A percentile compares a stretch with the other conserved stretches of the same genome.
These are phyloP conservation scores for Haplosporangium gracile DNA, from an alignment of 192 early-diverging fungal species.

Conservation along the genomic window DNA sequence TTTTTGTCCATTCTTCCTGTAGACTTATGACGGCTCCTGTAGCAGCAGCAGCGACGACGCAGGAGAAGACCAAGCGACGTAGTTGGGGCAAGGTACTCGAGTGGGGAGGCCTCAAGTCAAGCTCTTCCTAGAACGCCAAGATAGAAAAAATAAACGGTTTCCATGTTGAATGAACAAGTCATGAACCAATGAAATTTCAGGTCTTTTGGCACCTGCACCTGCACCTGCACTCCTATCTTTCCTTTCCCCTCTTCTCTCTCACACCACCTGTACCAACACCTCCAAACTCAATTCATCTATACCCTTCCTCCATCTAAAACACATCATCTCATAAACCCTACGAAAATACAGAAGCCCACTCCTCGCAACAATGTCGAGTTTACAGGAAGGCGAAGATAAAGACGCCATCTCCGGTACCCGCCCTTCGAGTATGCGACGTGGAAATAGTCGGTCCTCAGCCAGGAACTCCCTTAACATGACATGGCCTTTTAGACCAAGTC, in stretches of 20 bases:
- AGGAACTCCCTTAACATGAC: constrained; percentile 39
- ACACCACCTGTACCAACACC: background rate
- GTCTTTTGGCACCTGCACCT: too few relatives aligned
- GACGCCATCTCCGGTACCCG: constrained; percentile 43
- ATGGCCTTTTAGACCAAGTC: constrained; percentile 35
- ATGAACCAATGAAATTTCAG: too few relatives aligned
- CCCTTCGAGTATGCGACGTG: constrained; percentile 23
- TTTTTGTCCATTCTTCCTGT: background rate
- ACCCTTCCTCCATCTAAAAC: background rate
- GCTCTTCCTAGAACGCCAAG: background rate
- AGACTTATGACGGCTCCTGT: constrained; percentile 52
- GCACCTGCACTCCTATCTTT: too few relatives aligned
- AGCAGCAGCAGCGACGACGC: constrained; percentile 30
- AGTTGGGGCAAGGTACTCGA: constrained; percentile 56
- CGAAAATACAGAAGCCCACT: background rate
- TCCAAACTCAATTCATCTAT: background rate
- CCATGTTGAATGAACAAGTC: background rate
- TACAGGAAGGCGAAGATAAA: constrained; percentile 54
- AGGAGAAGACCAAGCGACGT: constrained; percentile 45
- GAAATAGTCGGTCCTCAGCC: constrained; percentile 7
- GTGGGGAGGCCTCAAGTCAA: constrained; percentile 55
- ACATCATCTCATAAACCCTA: background rate
- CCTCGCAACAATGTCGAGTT: constrained; percentile 30
- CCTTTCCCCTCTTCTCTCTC: too few relatives aligned
- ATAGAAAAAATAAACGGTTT: background rate